Percentiles rank a stretch among this genome's conserved stretches.
Evolutionary conservation across 768 basidiomycete genomes (phyloP).

Genomic region (Trametes sanguinea): DNA sequence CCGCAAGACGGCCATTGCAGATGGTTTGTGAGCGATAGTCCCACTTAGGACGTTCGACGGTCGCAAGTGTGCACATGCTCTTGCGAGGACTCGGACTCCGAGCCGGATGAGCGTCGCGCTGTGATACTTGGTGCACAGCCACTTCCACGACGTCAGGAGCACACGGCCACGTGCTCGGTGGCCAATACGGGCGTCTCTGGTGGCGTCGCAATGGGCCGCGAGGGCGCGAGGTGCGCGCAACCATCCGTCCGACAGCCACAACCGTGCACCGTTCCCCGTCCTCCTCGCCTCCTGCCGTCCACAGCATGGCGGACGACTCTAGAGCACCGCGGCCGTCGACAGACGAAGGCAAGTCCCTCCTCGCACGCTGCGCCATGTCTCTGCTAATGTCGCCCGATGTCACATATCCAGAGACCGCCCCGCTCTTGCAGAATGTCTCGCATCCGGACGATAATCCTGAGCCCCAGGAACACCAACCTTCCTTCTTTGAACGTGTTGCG

Average conservation of each 20-base stretch:
- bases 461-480: slow-evolving; percentile 30
- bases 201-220: background rate
- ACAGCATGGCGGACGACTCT: slow-evolving; percentile 53
- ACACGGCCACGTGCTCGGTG: slow-evolving; percentile 8
- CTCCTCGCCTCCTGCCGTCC: slow-evolving; percentile 22
- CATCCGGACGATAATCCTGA: slow-evolving; percentile 35
- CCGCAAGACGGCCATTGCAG: too few relatives aligned
- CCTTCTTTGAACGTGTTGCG: slow-evolving; percentile 51
- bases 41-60: too few relatives aligned
- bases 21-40: too few relatives aligned
- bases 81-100: too few relatives aligned
- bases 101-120: too few relatives aligned
- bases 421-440: slow-evolving; percentile 57
- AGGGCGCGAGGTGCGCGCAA: slow-evolving; percentile 1
- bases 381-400: slow-evolving; percentile 18
- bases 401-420: slow-evolving; percentile 55
- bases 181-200: slow-evolving; percentile 2
- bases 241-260: slow-evolving; percentile 9
- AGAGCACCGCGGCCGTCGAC: slow-evolving; percentile 52
- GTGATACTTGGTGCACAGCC: background rate
- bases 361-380: slow-evolving; percentile 13
- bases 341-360: slow-evolving; percentile 50
- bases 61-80: too few relatives aligned
- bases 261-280: slow-evolving; percentile 5
- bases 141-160: slow-evolving; percentile 2